These are phyloP conservation scores for Lactarius trivialis DNA, from an alignment of 768 basidiomycete genomes.

Conservation along the genomic window DNA sequence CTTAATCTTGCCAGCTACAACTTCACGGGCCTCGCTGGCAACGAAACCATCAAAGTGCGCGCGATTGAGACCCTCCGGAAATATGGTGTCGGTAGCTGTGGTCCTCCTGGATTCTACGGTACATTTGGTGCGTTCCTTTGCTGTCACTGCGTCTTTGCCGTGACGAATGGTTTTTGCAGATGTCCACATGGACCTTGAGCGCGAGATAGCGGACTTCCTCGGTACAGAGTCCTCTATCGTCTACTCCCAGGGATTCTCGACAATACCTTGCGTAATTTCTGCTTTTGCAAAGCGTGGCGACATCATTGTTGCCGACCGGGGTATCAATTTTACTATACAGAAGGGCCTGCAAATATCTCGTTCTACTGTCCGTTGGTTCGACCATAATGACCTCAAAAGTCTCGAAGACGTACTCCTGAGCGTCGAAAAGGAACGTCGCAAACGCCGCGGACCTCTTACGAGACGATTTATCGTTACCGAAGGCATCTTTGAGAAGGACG, in stretches of 20 bases:
- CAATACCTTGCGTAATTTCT: too few relatives aligned
- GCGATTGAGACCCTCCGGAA: slow-evolving; percentile 79
- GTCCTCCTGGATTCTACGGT: slow-evolving; percentile 96
- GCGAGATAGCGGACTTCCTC: slow-evolving; percentile 84
- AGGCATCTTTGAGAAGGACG: slow-evolving; percentile 94
- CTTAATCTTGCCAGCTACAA: slow-evolving; percentile 87
- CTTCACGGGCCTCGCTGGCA: slow-evolving; percentile 88
- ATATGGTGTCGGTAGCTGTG: slow-evolving; percentile 93
- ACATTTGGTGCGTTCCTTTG: slow-evolving; percentile 63
- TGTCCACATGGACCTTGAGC: slow-evolving; percentile 85
- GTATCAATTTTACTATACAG: too few relatives aligned
- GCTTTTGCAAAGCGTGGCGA: too few relatives aligned
- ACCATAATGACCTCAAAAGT: slow-evolving; percentile 96
- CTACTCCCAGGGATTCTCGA: too few relatives aligned
- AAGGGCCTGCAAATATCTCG: slow-evolving; percentile 88
- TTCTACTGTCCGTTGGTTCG: slow-evolving; percentile 89
- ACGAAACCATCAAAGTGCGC: slow-evolving; percentile 78
- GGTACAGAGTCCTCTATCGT: slow-evolving; percentile 88
- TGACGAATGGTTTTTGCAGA: slow-evolving; percentile 40
- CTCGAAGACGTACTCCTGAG: too few relatives aligned
- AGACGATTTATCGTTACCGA: slow-evolving; percentile 94
- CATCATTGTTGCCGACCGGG: too few relatives aligned
- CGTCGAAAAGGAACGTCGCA: too few relatives aligned
- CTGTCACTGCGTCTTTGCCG: not conserved
- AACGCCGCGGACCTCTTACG: too few relatives aligned